These are phyloP conservation scores for Geotrichum carabidarum DNA, from an alignment of 1,139 yeast genomes.

Conservation along the genomic window DNA sequence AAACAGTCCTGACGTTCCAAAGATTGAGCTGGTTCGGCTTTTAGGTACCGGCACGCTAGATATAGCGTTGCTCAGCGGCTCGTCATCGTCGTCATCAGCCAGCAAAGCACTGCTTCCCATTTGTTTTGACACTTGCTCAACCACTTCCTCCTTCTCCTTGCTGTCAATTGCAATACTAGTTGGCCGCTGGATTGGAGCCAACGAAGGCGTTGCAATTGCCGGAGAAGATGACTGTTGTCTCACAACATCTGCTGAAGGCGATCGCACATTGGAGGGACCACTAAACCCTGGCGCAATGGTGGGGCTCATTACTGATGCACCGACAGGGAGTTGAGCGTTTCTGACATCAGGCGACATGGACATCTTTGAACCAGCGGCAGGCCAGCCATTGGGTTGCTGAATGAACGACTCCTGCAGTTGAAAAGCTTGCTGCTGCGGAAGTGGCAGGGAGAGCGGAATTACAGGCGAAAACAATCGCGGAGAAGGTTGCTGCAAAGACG, in stretches of 20 bases:
- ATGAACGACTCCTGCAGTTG: slow-evolving; percentile 11
- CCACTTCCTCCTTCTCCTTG: slow-evolving; percentile 18
- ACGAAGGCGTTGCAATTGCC: slow-evolving; percentile 2
- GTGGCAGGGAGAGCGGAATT: slow-evolving; percentile 6
- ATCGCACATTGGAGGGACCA: slow-evolving; percentile 1
- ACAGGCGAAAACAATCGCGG: slow-evolving; percentile 12
- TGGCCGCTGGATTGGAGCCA: slow-evolving; percentile 21
- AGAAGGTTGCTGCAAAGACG: slow-evolving; percentile 13
- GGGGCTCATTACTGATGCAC: neutral
- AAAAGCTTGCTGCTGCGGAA: slow-evolving; percentile 8
- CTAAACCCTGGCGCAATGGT: neutral
- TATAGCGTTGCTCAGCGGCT: slow-evolving; percentile 1
- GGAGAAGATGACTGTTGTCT: slow-evolving; percentile 10
- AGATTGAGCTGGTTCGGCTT: slow-evolving; percentile 5
- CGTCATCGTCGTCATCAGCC: slow-evolving; percentile 25
- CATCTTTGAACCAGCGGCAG: neutral
- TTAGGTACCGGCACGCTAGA: slow-evolving; percentile 4
- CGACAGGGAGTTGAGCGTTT: neutral
- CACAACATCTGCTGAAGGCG: slow-evolving; percentile 8
- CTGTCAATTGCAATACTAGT: slow-evolving; percentile 16
- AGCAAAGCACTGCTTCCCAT: slow-evolving; percentile 27
- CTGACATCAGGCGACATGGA: neutral
- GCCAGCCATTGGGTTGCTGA: neutral
- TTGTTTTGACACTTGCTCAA: slow-evolving; percentile 26
- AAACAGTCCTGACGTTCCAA: slow-evolving; percentile 5